These are phyloP conservation scores for Alternaria arborescens DNA, from an alignment of 2,329 filamentous ascomycete genomes.

Conservation along the genomic window DNA sequence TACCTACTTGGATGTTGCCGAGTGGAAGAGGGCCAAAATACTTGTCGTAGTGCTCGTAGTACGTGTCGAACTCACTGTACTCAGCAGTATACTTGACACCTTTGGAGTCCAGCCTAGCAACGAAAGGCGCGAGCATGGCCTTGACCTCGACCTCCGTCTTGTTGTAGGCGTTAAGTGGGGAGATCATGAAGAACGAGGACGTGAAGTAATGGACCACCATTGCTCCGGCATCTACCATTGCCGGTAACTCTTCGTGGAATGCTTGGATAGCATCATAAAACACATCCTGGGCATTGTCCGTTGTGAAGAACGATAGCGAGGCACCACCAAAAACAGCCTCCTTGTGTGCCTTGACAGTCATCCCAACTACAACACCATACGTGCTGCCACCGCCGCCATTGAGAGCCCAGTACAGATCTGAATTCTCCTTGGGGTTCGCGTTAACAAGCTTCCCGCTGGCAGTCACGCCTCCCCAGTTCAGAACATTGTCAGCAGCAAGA, in stretches of 20 bases:
- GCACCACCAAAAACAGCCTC: conserved; percentile 27
- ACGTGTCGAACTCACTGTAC: conserved; percentile 24
- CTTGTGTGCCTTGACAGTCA: conserved; percentile 33
- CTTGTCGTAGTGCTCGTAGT: conserved; percentile 36
- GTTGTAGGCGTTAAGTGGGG: conserved; percentile 33
- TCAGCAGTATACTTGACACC: conserved; percentile 23
- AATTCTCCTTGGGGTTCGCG: conserved; percentile 25
- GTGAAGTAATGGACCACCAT: conserved; percentile 31
- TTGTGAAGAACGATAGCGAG: conserved; percentile 21
- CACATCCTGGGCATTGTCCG: conserved; percentile 17
- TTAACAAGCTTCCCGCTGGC: conserved; percentile 29
- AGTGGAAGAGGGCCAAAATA: conserved; percentile 33
- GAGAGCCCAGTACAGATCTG: conserved; percentile 41
- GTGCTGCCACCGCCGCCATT: conserved; percentile 40
- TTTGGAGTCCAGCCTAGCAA: conserved; percentile 20
- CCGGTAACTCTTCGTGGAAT: conserved; percentile 29
- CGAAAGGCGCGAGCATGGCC: conserved; percentile 28
- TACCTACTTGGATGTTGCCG: conserved; percentile 31
- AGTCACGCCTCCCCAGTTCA: conserved; percentile 35
- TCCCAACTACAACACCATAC: conserved; percentile 34
- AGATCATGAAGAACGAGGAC: conserved; percentile 24
- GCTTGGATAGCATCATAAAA: conserved; percentile 31
- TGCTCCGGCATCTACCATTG: conserved; percentile 29
- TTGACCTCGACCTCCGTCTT: conserved; percentile 23
- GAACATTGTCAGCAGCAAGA: conserved; percentile 36